These are phyloP conservation scores for Hibiscus syriacus DNA, from an alignment of 345 rosid genomes.

Conservation along the genomic window DNA sequence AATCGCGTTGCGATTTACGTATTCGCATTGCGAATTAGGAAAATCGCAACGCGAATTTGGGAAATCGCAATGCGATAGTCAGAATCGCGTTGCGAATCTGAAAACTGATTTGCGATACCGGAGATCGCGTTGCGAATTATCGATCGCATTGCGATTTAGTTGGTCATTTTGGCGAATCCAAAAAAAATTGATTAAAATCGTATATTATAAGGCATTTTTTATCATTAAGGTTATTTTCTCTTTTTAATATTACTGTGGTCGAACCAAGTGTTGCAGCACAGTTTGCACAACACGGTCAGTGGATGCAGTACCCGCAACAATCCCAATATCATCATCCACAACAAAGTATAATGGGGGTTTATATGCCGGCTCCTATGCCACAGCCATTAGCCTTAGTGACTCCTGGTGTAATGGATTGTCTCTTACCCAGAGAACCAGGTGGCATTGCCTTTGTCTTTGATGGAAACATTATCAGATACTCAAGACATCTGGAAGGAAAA, in stretches of 20 bases:
- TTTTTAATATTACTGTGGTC: conserved; percentile 25
- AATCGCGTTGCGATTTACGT: no score
- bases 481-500: conserved; percentile 75
- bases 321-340: conserved; percentile 60
- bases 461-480: conserved; percentile 76
- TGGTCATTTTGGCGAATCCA: no score
- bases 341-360: conserved; percentile 57
- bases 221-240: no score
- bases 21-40: no score
- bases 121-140: no score
- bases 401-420: conserved; percentile 57
- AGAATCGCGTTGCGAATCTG: no score
- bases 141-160: no score
- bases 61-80: no score
- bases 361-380: conserved; percentile 53
- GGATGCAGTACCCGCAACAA: conserved; percentile 81
- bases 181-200: no score
- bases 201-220: no score
- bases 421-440: conserved; percentile 63
- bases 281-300: conserved; percentile 60
- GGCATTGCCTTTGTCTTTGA: conserved; percentile 53
- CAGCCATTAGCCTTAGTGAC: conserved; percentile 47
- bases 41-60: no score
- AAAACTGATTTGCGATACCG: no score
- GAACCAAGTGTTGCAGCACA: conserved; percentile 43